A percentile compares a stretch with the other conserved stretches of the same genome.
phyloP scores from a whole-genome alignment of 2,329 filamentous ascomycete genomes.

The Akanthomyces lecanii region DNA sequence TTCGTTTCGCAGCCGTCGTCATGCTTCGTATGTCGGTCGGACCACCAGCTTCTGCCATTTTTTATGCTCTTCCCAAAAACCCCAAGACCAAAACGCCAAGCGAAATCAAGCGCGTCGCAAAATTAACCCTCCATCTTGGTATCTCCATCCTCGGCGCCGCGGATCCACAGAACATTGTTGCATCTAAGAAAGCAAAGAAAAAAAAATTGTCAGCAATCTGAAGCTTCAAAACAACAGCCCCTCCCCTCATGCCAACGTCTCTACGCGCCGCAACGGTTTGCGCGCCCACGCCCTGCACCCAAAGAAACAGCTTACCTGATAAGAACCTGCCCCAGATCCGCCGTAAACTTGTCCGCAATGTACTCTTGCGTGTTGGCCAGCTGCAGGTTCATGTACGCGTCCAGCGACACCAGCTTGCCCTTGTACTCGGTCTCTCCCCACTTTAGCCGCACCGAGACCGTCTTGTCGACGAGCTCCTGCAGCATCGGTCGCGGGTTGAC shows the following conservation, averaged over 20 bases:
- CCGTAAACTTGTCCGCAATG: slow-evolving; percentile 80
- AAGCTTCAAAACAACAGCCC: neutral
- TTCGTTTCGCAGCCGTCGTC: neutral
- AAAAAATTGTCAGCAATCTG: slow-evolving; percentile 2
- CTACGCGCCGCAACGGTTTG: no score
- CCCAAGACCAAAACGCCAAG: slow-evolving; percentile 12
- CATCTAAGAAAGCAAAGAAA: slow-evolving; percentile 49
- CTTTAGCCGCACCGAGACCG: slow-evolving; percentile 89
- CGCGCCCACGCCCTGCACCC: neutral
- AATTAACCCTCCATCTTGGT: slow-evolving; percentile 54
- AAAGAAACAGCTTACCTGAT: slow-evolving; percentile 61
- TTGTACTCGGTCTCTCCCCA: slow-evolving; percentile 99
- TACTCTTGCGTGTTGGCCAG: slow-evolving; percentile 87
- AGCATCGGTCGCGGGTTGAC: slow-evolving; percentile 97
- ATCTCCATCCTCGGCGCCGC: slow-evolving; percentile 50
- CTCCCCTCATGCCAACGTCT: neutral
- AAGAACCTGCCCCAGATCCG: slow-evolving; percentile 81
- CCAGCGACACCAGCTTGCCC: slow-evolving; percentile 84
- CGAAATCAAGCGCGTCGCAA: neutral
- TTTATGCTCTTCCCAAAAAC: neutral
- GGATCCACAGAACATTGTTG: slow-evolving; percentile 97
- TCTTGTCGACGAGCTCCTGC: slow-evolving; percentile 86
- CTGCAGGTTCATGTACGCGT: slow-evolving; percentile 99
- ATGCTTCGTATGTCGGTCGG: neutral
- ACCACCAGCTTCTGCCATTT: neutral